A percentile compares a stretch with the other conserved stretches of the same genome.
Conservation (phyloP, 371 early-diverging fungal genomes). For the Saksenaea oblongispora region DNA sequence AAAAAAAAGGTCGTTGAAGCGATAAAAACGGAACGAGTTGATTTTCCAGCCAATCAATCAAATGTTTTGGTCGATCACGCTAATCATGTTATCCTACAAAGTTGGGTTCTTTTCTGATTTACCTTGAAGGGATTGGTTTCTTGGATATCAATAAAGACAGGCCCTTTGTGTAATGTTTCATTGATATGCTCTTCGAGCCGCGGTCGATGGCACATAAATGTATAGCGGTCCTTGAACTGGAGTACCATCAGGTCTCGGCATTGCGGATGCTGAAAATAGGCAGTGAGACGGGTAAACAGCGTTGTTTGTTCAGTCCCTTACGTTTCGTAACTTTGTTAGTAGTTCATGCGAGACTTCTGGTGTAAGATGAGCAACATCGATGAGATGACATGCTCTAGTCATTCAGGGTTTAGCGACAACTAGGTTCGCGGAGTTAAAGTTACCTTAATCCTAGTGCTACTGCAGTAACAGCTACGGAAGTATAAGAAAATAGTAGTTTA, state of each 20-base stretch:
- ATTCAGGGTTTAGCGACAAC: too few relatives aligned
- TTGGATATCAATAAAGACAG: conserved; percentile 18
- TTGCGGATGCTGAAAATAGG: conserved; percentile 9
- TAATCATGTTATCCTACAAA: background rate
- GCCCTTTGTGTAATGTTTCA: conserved; percentile 11
- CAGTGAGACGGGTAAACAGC: background rate
- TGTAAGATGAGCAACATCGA: conserved; percentile 27
- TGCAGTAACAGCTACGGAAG: background rate
- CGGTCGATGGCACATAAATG: conserved; percentile 37
- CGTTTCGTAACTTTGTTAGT: conserved; percentile 16
- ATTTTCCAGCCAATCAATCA: conserved; percentile 22
- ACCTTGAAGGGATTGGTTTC: conserved; percentile 22
- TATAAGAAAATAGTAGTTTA: background rate
- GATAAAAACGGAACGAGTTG: conserved; percentile 20
- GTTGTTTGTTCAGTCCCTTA: background rate
- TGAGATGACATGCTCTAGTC: conserved; percentile 22
- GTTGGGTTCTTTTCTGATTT: background rate
- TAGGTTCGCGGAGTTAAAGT: too few relatives aligned
- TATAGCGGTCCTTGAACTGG: conserved; percentile 45
- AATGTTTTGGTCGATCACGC: conserved; percentile 16
- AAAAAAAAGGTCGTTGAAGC: background rate
- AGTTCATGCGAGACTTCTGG: conserved; percentile 10
- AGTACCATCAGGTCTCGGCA: conserved; percentile 25
- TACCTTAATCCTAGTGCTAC: conserved; percentile 15
- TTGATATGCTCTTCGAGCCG: conserved; percentile 24